phyloP scores from a whole-genome alignment of 768 basidiomycete species.

The Tulasnella sp. region DNA sequence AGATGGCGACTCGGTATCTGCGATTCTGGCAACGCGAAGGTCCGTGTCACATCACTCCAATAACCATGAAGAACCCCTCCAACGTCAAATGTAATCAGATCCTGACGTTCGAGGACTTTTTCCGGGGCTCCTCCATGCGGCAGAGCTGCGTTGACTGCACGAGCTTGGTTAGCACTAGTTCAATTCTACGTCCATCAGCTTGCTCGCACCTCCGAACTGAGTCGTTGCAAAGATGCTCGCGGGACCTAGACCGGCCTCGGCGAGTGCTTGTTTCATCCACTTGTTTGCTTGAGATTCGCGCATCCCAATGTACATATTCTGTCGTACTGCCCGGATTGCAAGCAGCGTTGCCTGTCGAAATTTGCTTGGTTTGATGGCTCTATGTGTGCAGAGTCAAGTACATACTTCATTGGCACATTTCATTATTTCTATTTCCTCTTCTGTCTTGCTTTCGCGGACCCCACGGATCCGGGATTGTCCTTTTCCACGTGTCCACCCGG shows the following conservation, averaged over 20 bases:
- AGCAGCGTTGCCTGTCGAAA: slow-evolving; percentile 66
- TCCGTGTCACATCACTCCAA: slow-evolving; percentile 36
- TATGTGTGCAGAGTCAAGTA: background rate
- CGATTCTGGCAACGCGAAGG: slow-evolving; percentile 60
- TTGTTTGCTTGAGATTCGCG: slow-evolving; percentile 63
- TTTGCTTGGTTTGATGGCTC: background rate
- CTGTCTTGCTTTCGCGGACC: slow-evolving; percentile 71
- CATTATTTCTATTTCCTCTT: slow-evolving; percentile 64
- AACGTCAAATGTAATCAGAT: slow-evolving; percentile 73
- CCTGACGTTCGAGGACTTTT: slow-evolving; percentile 50
- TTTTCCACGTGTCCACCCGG: slow-evolving; percentile 44
- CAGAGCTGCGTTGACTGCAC: slow-evolving; percentile 73
- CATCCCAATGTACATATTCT: slow-evolving; percentile 64
- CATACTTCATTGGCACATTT: slow-evolving; percentile 75
- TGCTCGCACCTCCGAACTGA: slow-evolving; percentile 70
- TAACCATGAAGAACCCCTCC: slow-evolving; percentile 72
- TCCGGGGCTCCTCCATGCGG: slow-evolving; percentile 81
- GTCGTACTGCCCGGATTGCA: slow-evolving; percentile 62
- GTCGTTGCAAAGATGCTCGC: slow-evolving; percentile 45
- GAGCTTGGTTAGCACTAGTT: slow-evolving; percentile 6
- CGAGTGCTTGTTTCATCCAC: slow-evolving; percentile 57
- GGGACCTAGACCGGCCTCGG: slow-evolving; percentile 55
- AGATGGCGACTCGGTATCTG: slow-evolving; percentile 52
- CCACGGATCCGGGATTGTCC: slow-evolving; percentile 53
- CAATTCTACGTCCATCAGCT: background rate